Evolutionary conservation across 1,284 basidiomycete species (phyloP).

Genomic region (Fistulinella cinereoalba): DNA sequence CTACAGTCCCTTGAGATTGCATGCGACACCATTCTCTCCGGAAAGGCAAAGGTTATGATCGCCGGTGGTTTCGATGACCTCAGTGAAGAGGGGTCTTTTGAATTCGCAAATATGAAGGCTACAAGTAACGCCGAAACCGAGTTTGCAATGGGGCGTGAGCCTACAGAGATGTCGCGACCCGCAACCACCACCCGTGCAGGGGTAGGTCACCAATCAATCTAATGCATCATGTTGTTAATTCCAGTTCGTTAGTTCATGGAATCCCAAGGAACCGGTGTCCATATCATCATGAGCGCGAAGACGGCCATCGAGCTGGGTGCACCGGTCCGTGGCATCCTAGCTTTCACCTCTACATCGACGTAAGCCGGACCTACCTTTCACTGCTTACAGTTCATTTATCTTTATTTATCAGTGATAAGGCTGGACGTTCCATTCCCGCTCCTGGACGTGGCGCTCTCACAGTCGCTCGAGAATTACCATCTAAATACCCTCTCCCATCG

Average conservation of each 20-base stretch:
- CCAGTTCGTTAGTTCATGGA: constrained; percentile 80
- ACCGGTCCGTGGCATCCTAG: constrained; percentile 91
- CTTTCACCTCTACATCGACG: constrained; percentile 96
- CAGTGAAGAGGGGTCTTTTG: constrained; percentile 94
- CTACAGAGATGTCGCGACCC: constrained; percentile 97
- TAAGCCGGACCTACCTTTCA: constrained; percentile 40
- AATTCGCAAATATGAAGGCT: constrained; percentile 99
- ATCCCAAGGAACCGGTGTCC: constrained; percentile 94
- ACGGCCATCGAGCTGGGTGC: constrained; percentile 93
- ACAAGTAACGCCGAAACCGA: constrained; percentile 96
- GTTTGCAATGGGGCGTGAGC: constrained; percentile 97
- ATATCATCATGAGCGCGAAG: constrained; percentile 95
- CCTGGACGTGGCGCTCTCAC: constrained; percentile 89
- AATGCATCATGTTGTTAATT: constrained; percentile 11
- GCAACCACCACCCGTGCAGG: constrained; percentile 94
- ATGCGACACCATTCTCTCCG: constrained; percentile 90
- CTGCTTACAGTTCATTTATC: constrained; percentile 9
- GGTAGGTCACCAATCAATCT: constrained; percentile 41
- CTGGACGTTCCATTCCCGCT: constrained; percentile 91
- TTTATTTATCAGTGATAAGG: constrained; percentile 75
- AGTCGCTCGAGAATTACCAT: constrained; percentile 78
- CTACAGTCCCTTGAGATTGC: constrained; percentile 98
- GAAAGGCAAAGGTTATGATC: constrained; percentile 99
- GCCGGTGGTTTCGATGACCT: constrained; percentile 98
- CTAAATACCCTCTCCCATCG: constrained; percentile 71